phyloP scores from a whole-genome alignment of 345 rosid genomes.

The Fremontodendron californicum region DNA sequence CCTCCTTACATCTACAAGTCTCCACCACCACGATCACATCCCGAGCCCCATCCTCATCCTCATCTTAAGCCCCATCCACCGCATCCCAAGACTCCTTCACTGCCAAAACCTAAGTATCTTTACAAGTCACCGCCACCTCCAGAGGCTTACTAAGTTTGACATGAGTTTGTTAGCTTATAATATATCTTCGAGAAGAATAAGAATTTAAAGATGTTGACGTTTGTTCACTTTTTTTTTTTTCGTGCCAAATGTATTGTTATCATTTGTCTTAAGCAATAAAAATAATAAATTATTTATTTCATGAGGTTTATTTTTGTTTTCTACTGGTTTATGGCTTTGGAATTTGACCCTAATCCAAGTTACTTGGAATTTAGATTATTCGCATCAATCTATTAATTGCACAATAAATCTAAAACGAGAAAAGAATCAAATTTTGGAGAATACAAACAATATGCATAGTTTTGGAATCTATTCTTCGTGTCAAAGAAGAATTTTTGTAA shows the following conservation, averaged over 20 bases:
- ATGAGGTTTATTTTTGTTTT: neutral
- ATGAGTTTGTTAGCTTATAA: neutral
- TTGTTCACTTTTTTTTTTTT: neutral
- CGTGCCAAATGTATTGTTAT: neutral
- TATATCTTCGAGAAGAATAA: neutral
- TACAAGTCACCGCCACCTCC: constrained; percentile 7
- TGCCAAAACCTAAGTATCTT: neutral
- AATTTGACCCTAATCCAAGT: neutral
- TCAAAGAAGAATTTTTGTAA: no score
- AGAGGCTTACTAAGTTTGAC: neutral
- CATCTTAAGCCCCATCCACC: no score
- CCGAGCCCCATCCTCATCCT: neutral
- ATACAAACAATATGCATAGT: no score
- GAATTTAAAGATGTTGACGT: neutral
- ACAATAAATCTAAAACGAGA: no score
- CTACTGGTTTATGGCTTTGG: neutral
- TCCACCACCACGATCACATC: neutral
- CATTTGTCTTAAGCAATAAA: neutral
- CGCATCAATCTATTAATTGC: neutral
- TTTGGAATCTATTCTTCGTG: no score
- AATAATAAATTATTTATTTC: neutral
- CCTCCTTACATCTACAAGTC: no score
- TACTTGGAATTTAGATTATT: neutral
- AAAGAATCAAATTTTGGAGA: no score
- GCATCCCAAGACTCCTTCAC: neutral